phyloP scores from a whole-genome alignment of 805 yeast species.

The Ogataea degrootiae region DNA sequence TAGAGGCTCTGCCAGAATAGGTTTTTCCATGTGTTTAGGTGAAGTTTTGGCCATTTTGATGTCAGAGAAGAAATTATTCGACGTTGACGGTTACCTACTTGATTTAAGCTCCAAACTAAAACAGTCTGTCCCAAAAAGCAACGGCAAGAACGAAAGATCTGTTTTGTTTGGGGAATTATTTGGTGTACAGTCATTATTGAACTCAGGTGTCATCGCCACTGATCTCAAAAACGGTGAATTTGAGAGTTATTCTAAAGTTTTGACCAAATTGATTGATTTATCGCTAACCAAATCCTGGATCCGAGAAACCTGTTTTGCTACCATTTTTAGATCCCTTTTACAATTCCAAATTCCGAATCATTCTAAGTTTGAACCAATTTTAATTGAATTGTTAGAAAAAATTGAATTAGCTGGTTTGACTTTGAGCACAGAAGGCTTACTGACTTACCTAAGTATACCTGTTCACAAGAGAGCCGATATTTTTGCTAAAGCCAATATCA shows the following conservation, averaged over 20 bases:
- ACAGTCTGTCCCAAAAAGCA: constrained; percentile 37
- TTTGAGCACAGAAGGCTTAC: constrained; percentile 74
- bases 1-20: constrained; percentile 78
- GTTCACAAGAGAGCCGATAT: constrained; percentile 14
- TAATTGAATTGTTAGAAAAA: constrained; percentile 30
- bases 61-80: constrained; percentile 27
- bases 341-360: constrained; percentile 19
- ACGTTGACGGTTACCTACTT: constrained; percentile 34
- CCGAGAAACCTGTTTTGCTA: constrained; percentile 72
- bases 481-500: constrained; percentile 16
- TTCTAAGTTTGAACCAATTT: constrained; percentile 7
- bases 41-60: constrained; percentile 48
- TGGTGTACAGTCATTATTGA: constrained; percentile 73
- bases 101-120: constrained; percentile 34
- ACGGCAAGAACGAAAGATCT: constrained; percentile 82
- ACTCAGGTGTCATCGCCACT: constrained; percentile 39
- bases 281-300: constrained; percentile 75
- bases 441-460: constrained; percentile 59
- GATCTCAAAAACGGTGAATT: constrained; percentile 16
- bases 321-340: constrained; percentile 53
- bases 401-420: constrained; percentile 52
- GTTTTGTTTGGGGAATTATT: constrained; percentile 77
- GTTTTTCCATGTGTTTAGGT: constrained; percentile 82
- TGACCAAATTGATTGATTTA: constrained; percentile 48
- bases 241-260: constrained; percentile 36